These are phyloP conservation scores for Tetrapisispora fleetii DNA, from an alignment of 805 yeast species.

Conservation along the genomic window DNA sequence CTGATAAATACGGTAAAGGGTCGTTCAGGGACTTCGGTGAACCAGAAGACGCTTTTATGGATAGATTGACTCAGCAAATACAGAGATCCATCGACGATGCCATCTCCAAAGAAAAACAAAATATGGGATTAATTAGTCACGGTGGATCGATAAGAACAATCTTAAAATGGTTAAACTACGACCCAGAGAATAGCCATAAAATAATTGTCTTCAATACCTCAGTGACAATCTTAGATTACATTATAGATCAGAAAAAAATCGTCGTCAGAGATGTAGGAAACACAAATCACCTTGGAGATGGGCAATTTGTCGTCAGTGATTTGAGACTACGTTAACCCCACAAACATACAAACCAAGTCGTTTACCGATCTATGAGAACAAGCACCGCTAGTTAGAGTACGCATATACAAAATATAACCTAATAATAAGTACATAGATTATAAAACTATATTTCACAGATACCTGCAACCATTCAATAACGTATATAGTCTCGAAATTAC, in stretches of 20 bases:
- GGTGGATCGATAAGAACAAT: slow-evolving; percentile 72
- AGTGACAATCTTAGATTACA: slow-evolving; percentile 53
- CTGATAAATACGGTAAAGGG: slow-evolving; percentile 44
- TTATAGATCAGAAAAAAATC: slow-evolving; percentile 33
- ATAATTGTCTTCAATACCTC: slow-evolving; percentile 69
- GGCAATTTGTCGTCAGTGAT: slow-evolving; percentile 41
- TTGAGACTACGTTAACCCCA: slow-evolving; percentile 34
- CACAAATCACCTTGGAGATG: slow-evolving; percentile 55
- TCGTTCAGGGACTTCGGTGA: slow-evolving; percentile 62
- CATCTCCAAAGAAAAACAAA: slow-evolving; percentile 27
- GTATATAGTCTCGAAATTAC: no score
- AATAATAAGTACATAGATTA: no score
- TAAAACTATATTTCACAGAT: no score
- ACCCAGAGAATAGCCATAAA: slow-evolving; percentile 32
- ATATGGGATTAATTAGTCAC: slow-evolving; percentile 59
- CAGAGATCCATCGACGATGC: slow-evolving; percentile 31
- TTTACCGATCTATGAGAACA: no score
- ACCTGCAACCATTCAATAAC: no score
- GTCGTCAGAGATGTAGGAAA: slow-evolving; percentile 49
- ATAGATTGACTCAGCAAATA: slow-evolving; percentile 42
- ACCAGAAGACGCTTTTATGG: slow-evolving; percentile 34
- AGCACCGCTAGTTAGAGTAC: no score
- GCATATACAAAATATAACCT: no score
- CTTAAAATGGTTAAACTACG: slow-evolving; percentile 39
- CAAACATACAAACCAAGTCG: no score